Evolutionary conservation across 2,329 filamentous ascomycete genomes (phyloP), one percentile per base, ranked within the genome.

Genomic region (Phoma sp.): DNA sequence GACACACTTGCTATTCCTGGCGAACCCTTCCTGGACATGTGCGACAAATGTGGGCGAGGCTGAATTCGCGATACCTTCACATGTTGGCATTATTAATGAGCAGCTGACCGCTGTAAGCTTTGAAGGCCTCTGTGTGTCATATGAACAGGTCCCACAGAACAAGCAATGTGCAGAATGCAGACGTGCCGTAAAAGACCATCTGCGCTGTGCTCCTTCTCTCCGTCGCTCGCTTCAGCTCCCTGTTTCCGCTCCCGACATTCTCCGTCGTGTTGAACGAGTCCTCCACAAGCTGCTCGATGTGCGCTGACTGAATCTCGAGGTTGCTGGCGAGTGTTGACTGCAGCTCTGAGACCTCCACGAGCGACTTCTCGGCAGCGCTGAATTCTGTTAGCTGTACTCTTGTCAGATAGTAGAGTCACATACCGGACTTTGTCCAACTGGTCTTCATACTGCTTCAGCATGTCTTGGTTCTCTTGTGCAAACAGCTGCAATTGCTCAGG

Each of bases 351-450:
- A 99, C 97, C 73, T 99, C 95, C 3, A 96, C 76, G 5, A 99
- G 83, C 0, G 92, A 96, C 72, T 90, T 91, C 74, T 99, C 92
- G 0, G 92, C 92, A 24, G 89, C 89, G 68, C 91, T 96, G 68
- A 47, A 7, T 29, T 33, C 7, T 25, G 49, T 73, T 52, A 72
- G 69, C 30, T 33, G 33, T 14, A 24, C 27, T 22, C 11, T 11
- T 13, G 25, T 9, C 8, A 6, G 30, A 25, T 22, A 27, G 25
- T 14, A 30, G 39, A 14, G 27, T 13, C 4, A 83, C 89, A 49
- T 84, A 96, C 90, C 89, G 90, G 62, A 98, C 91, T 82, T 98
- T 95, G 74, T 93, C 89, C 72, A 98, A 79, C n/a, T 90, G 92
- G 77, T 89, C 91, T 75, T 97, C 91, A 75, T 96, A 96, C 75